Base-by-base conservation (phyloP, 2,329 filamentous ascomycete genomes). In the Tolypocladium ovalisporum region DNA sequence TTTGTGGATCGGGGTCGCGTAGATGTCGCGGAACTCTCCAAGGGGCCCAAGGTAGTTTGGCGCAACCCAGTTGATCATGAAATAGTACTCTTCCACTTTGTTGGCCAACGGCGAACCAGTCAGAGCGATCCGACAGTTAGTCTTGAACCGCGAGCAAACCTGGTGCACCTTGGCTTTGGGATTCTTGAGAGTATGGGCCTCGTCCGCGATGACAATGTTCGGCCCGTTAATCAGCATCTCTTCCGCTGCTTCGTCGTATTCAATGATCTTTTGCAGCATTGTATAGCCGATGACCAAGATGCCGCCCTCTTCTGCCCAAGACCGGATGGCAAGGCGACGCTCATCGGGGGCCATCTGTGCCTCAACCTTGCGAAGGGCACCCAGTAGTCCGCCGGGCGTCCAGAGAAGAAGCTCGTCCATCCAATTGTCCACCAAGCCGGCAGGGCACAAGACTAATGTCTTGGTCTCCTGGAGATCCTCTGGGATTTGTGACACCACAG, bases 21-120 rank as follows among this genome's bases (percentile, higher is more conserved):
- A 96, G n/a, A 85, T 80, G 0, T 76, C 68, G 24, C 77, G 79
- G 68, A 97, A 97, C 65, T 92, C 86, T 0, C 71, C 65, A 12
- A 79, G 71, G 4, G 81, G 78, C 0, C 90, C 90, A 3, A 96
- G 77, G 67, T 89, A 96, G 29, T 83, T 83, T 0, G 89, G 88
- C 1, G 89, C 86, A 54, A 94, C 84, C 90, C 90, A 96, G 61
- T 92, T 82, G 58, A 96, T 87, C 83, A 96, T 89, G n/a, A 85
- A 75, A 66, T 86, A 90, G 66, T 96, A 96, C 64, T 97, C 92
- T 34, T 81, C 75, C 0, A 96, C 83, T 55, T 90, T 88, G 66
- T 96, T 97, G 5, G 89, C 85, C 55, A 97, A 75, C 0, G 92
- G 92, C 0, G 91, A 93, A 0, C 91, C 92, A 0, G 91, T 96